A percentile compares a stretch with the other conserved stretches of the same genome.
Conservation (phyloP, 2,329 filamentous ascomycete species). For the Xylaria sp. region DNA sequence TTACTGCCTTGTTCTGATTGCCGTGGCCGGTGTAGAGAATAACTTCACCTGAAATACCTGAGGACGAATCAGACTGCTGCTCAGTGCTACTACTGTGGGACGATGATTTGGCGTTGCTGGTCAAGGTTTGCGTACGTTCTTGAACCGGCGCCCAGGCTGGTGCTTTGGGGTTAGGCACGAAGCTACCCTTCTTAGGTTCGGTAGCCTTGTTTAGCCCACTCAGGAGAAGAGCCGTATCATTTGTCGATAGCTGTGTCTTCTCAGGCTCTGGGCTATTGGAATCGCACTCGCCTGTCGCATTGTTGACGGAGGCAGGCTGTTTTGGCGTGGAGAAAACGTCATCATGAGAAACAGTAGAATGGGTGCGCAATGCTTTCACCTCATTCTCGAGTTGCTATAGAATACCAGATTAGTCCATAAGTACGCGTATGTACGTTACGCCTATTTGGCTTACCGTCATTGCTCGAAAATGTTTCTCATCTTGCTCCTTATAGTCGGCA, state of each 20-base stretch:
- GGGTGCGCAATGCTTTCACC: constrained; percentile 20
- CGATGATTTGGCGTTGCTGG: background rate
- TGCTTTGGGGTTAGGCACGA: constrained; percentile 35
- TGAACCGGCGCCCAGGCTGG: constrained; percentile 30
- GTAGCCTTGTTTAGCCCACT: constrained; percentile 2
- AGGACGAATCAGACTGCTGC: constrained; percentile 7
- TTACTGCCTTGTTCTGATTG: constrained; percentile 16
- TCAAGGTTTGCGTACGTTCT: background rate
- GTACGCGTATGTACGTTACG: background rate
- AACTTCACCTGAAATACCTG: constrained; percentile 22
- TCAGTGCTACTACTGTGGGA: background rate
- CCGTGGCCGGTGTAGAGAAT: constrained; percentile 26
- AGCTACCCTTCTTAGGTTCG: constrained; percentile 7
- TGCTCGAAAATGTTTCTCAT: constrained; percentile 32
- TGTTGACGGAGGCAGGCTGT: constrained; percentile 14
- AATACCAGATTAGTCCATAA: constrained; percentile 8
- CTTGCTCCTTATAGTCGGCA: constrained; percentile 29
- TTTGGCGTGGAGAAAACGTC: background rate
- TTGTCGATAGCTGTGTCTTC: background rate
- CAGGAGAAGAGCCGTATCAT: background rate
- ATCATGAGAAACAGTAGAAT: background rate
- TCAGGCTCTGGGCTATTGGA: constrained; percentile 4
- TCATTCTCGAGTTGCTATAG: constrained; percentile 32
- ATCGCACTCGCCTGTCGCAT: constrained; percentile 4
- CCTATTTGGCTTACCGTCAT: constrained; percentile 34